Percentiles rank a stretch among this genome's conserved stretches.
Evolutionary conservation across 768 basidiomycete genomes (phyloP).

Genomic region (Brasilioporus rufonigricans): DNA sequence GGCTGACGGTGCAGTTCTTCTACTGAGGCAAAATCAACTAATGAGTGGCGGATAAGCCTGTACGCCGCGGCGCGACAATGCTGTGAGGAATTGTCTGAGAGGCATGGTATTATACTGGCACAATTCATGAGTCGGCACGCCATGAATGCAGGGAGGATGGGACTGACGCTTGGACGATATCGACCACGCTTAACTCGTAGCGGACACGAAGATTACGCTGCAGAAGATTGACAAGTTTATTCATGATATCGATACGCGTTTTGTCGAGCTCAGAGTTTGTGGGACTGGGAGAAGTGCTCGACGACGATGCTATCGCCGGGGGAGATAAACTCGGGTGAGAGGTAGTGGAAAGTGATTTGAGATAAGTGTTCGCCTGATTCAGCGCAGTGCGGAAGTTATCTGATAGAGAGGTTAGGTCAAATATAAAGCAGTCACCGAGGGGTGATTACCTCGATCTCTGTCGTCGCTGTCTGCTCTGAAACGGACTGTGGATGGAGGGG

Average conservation of each 20-base stretch:
- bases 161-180: constrained; percentile 75
- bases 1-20: constrained; percentile 58
- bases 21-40: constrained; percentile 74
- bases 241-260: constrained; percentile 62
- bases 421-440: neutral
- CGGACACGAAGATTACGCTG: constrained; percentile 72
- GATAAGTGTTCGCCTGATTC: constrained; percentile 56
- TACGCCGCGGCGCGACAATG: constrained; percentile 81
- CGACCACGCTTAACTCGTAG: constrained; percentile 67
- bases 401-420: constrained; percentile 22
- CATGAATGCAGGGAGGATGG: neutral
- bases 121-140: constrained; percentile 8
- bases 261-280: constrained; percentile 44
- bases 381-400: constrained; percentile 77
- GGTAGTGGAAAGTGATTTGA: constrained; percentile 55
- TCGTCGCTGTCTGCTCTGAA: constrained; percentile 34
- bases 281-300: constrained; percentile 36
- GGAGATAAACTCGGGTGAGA: constrained; percentile 36
- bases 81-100: constrained; percentile 72
- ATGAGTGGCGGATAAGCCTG: constrained; percentile 72
- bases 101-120: constrained; percentile 68
- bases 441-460: constrained; percentile 33
- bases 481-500: constrained; percentile 27
- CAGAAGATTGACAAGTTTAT: constrained; percentile 59
- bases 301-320: constrained; percentile 36